These are phyloP conservation scores for Allium fistulosum DNA, from an alignment of 106 monocot genomes.

Conservation along the genomic window DNA sequence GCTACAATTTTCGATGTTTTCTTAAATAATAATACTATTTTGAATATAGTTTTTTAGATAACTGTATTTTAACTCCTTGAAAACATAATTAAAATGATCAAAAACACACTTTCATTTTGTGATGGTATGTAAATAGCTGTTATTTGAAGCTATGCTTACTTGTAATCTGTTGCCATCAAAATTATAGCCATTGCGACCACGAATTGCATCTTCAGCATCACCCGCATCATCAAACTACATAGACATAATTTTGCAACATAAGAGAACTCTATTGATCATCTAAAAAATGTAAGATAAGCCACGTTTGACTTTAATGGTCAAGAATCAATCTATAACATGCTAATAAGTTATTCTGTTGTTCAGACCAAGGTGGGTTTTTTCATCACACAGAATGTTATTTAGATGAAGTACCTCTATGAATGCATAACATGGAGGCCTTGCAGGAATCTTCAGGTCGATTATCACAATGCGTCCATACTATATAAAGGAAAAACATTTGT, in stretches of 20 bases:
- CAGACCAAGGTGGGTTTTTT: too few species aligned
- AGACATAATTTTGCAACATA: background rate
- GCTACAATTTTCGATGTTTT: too few species aligned
- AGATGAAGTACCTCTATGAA: slow-evolving; percentile 64
- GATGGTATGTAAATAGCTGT: too few species aligned
- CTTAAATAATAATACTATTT: too few species aligned
- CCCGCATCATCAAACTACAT: slow-evolving; percentile 67
- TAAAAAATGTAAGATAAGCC: background rate
- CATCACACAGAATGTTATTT: too few species aligned
- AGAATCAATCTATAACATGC: background rate
- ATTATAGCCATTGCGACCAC: slow-evolving; percentile 76
- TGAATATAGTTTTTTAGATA: too few species aligned
- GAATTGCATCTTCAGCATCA: slow-evolving; percentile 84
- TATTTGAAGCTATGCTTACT: slow-evolving; percentile 16
- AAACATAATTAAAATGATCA: too few species aligned
- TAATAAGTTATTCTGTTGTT: background rate
- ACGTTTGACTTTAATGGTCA: background rate
- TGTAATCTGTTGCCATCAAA: slow-evolving; percentile 69
- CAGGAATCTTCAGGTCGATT: slow-evolving; percentile 88
- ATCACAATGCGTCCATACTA: slow-evolving; percentile 80
- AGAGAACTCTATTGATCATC: background rate
- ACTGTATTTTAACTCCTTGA: too few species aligned
- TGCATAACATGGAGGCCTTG: slow-evolving; percentile 89
- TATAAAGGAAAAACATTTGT: slow-evolving; percentile 6
- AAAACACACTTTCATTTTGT: too few species aligned